A percentile compares a stretch with the other conserved stretches of the same genome.
Evolutionary conservation across 805 yeast genomes (phyloP).

Genomic region (Ogataea zsoltii): DNA sequence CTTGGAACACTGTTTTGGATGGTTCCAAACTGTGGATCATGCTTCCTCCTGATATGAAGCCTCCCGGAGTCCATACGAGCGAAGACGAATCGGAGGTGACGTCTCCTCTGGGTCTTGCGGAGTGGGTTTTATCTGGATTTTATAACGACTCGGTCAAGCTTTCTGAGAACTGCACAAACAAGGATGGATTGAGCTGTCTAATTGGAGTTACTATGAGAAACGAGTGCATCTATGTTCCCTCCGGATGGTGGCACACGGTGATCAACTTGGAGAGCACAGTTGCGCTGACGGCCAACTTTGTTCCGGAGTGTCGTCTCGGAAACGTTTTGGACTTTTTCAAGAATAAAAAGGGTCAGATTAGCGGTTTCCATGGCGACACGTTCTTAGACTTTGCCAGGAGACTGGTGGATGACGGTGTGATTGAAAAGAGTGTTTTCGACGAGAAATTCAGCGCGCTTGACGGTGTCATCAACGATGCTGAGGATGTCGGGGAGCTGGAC

Average conservation of each 20-base stretch:
- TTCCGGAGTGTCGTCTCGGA: conserved; percentile 63
- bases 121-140: conserved; percentile 84
- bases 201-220: conserved; percentile 80
- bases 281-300: conserved; percentile 88
- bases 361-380: conserved; percentile 71
- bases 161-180: conserved; percentile 36
- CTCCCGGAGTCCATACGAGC: conserved; percentile 85
- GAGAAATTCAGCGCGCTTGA: conserved; percentile 9
- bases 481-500: conserved; percentile 63
- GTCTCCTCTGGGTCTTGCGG: conserved; percentile 88
- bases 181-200: conserved; percentile 42
- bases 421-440: conserved; percentile 20
- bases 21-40: conserved; percentile 87
- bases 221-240: conserved; percentile 85
- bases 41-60: conserved; percentile 74
- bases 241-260: conserved; percentile 98
- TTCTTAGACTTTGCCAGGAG: conserved; percentile 40
- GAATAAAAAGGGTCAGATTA: conserved; percentile 66
- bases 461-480: conserved; percentile 39
- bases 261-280: conserved; percentile 82
- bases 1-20: conserved; percentile 80
- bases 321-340: conserved; percentile 67
- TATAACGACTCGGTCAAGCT: conserved; percentile 65
- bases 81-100: conserved; percentile 84
- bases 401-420: conserved; percentile 34